Evolutionary conservation across 495 filamentous ascomycete genomes (phyloP).

Genomic region (Neohortaea acidophila): DNA sequence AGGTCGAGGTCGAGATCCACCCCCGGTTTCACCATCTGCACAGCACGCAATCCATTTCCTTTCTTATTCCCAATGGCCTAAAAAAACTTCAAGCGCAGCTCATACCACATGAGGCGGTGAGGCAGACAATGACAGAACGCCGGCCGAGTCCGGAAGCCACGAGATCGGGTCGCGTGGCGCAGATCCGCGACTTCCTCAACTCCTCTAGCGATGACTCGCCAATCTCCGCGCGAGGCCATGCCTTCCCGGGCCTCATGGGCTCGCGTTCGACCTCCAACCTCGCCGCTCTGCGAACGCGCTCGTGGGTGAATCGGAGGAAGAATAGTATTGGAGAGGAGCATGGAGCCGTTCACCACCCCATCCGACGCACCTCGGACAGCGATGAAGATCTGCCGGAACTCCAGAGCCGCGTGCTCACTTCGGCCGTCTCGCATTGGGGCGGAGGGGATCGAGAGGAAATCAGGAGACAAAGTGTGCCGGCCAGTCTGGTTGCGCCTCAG

Average conservation of each 20-base stretch:
- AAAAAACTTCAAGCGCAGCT: too few relatives aligned
- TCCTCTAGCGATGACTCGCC: conserved; percentile 14
- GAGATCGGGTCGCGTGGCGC: too few relatives aligned
- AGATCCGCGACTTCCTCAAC: too few relatives aligned
- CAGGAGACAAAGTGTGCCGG: conserved; percentile 25
- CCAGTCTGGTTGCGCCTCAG: conserved; percentile 45
- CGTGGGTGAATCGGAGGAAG: conserved; percentile 1
- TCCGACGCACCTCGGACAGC: conserved; percentile 5
- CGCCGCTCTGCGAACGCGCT: neutral
- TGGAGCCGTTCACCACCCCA: neutral
- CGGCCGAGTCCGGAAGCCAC: too few relatives aligned
- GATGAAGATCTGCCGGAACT: conserved; percentile 3
- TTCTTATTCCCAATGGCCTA: too few relatives aligned
- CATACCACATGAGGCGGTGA: too few relatives aligned
- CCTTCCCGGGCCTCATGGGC: conserved; percentile 18
- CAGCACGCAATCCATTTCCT: too few relatives aligned
- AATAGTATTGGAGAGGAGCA: conserved; percentile 10
- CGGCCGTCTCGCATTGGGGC: neutral
- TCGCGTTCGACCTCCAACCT: conserved; percentile 12
- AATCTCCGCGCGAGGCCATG: conserved; percentile 25
- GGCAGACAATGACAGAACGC: too few relatives aligned
- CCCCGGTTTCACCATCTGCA: too few relatives aligned
- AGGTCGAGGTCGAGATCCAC: too few relatives aligned
- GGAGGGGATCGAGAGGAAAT: conserved; percentile 8
- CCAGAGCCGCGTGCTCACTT: neutral